These are phyloP conservation scores for Neurospora tetrasperma DNA, from an alignment of 495 filamentous ascomycete genomes.

Conservation along the genomic window DNA sequence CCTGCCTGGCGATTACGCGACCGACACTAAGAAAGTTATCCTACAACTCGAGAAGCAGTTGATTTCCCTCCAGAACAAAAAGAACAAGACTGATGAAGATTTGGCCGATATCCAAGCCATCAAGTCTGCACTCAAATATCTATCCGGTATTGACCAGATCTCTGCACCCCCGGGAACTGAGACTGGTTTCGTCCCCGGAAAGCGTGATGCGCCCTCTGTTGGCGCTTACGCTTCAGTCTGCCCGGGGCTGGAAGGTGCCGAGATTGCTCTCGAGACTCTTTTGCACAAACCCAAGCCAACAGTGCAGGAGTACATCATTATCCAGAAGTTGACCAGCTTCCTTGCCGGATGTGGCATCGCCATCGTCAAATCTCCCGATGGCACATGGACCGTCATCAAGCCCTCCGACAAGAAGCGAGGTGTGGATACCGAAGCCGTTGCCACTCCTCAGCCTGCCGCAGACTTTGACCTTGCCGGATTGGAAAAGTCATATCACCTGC, in stretches of 20 bases:
- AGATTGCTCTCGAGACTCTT: conserved; percentile 12
- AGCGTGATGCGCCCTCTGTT: not conserved
- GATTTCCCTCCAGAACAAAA: conserved; percentile 11
- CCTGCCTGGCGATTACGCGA: conserved; percentile 2
- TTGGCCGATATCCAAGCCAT: conserved; percentile 5
- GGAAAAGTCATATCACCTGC: conserved; percentile 7
- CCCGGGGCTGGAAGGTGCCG: conserved; percentile 13
- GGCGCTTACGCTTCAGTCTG: conserved; percentile 10
- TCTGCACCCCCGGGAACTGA: conserved; percentile 6
- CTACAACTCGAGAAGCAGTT: conserved; percentile 9
- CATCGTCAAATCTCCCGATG: conserved; percentile 27
- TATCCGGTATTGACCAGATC: conserved; percentile 6
- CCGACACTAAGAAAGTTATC: conserved; percentile 5
- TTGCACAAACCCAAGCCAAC: conserved; percentile 16
- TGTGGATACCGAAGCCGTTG: not conserved
- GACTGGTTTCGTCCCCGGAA: conserved; percentile 5
- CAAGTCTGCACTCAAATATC: not conserved
- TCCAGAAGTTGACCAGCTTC: conserved; percentile 22
- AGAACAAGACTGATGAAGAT: conserved; percentile 11
- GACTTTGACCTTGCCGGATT: conserved; percentile 15
- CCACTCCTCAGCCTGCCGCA: not conserved
- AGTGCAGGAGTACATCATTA: conserved; percentile 17
- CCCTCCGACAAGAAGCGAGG: conserved; percentile 17
- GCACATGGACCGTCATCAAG: conserved; percentile 27
- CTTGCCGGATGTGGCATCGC: conserved; percentile 28